These are phyloP conservation scores for Aspergillus biplanus DNA, from an alignment of 495 filamentous ascomycete genomes.

Conservation along the genomic window DNA sequence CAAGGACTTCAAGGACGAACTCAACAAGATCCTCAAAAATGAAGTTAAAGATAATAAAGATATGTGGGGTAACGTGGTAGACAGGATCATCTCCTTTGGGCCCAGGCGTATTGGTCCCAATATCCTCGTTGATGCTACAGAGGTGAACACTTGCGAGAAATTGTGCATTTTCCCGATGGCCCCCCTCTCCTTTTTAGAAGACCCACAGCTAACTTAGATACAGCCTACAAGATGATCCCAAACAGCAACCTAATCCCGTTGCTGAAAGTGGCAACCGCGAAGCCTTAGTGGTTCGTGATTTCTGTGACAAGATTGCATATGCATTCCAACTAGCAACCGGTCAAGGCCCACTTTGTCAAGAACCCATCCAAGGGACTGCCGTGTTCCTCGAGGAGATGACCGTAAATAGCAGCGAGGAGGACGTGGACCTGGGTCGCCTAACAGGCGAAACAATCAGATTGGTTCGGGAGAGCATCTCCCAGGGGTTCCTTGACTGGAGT, in stretches of 20 bases:
- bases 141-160: conserved; percentile 70
- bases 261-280: conserved; percentile 43
- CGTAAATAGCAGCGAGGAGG: conserved; percentile 58
- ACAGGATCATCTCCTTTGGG: conserved; percentile 87
- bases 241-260: conserved; percentile 32
- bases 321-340: conserved; percentile 92
- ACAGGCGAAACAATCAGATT: conserved; percentile 91
- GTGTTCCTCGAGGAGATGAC: conserved; percentile 85
- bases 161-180: conserved; percentile 57
- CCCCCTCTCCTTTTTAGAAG: conserved; percentile 16
- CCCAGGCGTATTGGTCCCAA: conserved; percentile 86
- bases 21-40: conserved; percentile 66
- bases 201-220: conserved; percentile 14
- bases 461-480: conserved; percentile 79
- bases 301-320: conserved; percentile 88
- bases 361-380: conserved; percentile 91
- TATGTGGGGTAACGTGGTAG: conserved; percentile 74
- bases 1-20: conserved; percentile 73
- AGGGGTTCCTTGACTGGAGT: conserved; percentile 94
- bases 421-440: conserved; percentile 77
- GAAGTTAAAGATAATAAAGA: conserved; percentile 66
- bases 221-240: conserved; percentile 46
- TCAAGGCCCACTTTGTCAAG: conserved; percentile 88
- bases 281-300: conserved; percentile 67
- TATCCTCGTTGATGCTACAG: conserved; percentile 82